These are phyloP conservation scores for Dendryphion nanum DNA, from an alignment of 2,329 filamentous ascomycete genomes.

Conservation along the genomic window DNA sequence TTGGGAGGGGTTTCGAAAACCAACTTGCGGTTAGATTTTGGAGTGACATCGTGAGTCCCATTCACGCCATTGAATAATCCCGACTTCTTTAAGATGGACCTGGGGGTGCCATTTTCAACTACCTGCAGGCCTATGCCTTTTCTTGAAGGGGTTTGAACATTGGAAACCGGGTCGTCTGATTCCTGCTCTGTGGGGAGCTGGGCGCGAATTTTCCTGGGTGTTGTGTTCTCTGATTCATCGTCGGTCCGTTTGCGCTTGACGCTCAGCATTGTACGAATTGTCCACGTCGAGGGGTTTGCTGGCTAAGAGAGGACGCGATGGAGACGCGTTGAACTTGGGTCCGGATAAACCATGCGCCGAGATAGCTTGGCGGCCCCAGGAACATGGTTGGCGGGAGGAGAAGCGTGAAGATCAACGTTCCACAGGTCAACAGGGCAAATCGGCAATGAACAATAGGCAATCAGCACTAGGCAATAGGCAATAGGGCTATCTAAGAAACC, in stretches of 20 bases:
- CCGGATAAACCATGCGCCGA: too few relatives aligned
- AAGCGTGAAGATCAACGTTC: too few relatives aligned
- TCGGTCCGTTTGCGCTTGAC: constrained; percentile 29
- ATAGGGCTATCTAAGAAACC: too few relatives aligned
- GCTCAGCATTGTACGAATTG: constrained; percentile 24
- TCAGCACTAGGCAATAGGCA: too few relatives aligned
- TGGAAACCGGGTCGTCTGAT: constrained; percentile 12
- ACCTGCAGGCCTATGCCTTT: constrained; percentile 18
- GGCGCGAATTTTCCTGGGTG: constrained; percentile 28
- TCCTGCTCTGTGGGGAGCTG: constrained; percentile 11
- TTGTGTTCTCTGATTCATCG: constrained; percentile 16
- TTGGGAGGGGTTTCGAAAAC: constrained; percentile 48
- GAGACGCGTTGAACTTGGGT: too few relatives aligned
- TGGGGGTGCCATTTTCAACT: constrained; percentile 28
- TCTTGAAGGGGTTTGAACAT: constrained; percentile 32
- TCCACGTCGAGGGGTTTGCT: too few relatives aligned
- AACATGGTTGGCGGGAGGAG: too few relatives aligned
- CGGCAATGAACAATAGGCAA: too few relatives aligned
- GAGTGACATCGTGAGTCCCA: constrained; percentile 33
- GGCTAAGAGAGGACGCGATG: too few relatives aligned
- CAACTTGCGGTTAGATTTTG: constrained; percentile 46
- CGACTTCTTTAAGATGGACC: constrained; percentile 34
- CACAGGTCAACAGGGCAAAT: too few relatives aligned
- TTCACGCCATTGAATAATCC: constrained; percentile 15
- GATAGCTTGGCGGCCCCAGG: too few relatives aligned